Base-by-base conservation (phyloP, 169 alveolate genomes). In the Eimeria necatrix region DNA sequence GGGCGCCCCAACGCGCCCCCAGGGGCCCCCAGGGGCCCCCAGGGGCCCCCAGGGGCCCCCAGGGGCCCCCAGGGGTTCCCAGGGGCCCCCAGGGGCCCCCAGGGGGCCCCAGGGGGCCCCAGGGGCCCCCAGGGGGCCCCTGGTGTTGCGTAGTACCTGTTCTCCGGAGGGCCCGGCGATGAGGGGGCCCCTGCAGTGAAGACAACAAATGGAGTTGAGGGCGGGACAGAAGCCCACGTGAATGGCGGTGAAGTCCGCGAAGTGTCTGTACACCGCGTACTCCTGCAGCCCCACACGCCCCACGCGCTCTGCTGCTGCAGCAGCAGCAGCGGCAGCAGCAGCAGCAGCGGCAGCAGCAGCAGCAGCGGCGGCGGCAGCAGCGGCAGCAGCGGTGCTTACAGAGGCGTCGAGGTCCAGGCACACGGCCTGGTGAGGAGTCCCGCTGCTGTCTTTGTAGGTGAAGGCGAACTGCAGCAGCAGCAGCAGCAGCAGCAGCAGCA, bases 191-290 rank as follows among this genome's bases (percentile, higher is more conserved):
- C 76, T 52, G 3, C 89, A 81, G 26, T 90, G 78, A 8, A 76
- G 51, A 68, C 84, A 90, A 68, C 95, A 90, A 46, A 56, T 68
- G 14, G 90, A 74, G 1, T 89, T 9, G 2, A 74, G 49, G 4
- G 84, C 89, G 3, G 95, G 95, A 49, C 95, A 90, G 83, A 61
- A 90, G 22, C 90, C 95, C 5, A 90, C 32, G 53, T 74, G 81
- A 24, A 90, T 26, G n/a, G 26, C 24, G 3, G 95, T 74, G 59
- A 52, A 90, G 76, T 71, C 78, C 32, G 70, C 16, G 48, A 9
- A 46, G 51, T 48, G 24, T 49, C 68, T 48, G 48, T 49, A 49
- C 88, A 5, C 88, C 46, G 41, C 88, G 49, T 78, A 78, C 22
- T 78, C 88, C 88, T 78, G 73, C 73, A 61, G 20, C 41, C 12